These are phyloP conservation scores for Chaetothyriales sp. DNA, from an alignment of 2,329 filamentous ascomycete species.

Conservation along the genomic window DNA sequence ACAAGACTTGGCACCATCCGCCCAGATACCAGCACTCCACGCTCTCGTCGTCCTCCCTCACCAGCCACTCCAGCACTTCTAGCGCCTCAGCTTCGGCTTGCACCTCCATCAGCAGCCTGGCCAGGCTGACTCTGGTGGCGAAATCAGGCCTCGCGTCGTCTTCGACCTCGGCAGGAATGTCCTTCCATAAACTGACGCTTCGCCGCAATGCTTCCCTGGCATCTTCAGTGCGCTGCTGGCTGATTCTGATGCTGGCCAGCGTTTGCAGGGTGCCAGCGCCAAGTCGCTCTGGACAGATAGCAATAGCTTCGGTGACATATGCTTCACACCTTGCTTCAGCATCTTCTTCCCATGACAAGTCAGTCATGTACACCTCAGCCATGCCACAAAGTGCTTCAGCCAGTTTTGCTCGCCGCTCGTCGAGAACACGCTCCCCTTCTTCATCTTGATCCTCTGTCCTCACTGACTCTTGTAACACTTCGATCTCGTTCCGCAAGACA, in stretches of 20 bases:
- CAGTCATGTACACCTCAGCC: slow-evolving; percentile 97
- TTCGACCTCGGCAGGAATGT: slow-evolving; percentile 51
- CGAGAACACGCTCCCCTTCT: slow-evolving; percentile 4
- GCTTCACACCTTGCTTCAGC: slow-evolving; percentile 79
- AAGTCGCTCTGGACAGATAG: slow-evolving; percentile 55
- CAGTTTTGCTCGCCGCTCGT: slow-evolving; percentile 59
- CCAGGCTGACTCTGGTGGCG: slow-evolving; percentile 67
- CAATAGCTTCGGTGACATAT: slow-evolving; percentile 77
- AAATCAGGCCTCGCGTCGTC: slow-evolving; percentile 71
- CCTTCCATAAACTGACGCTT: slow-evolving; percentile 73
- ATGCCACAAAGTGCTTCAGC: slow-evolving; percentile 88
- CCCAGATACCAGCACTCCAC: slow-evolving; percentile 96
- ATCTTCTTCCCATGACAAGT: slow-evolving; percentile 78
- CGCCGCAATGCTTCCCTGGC: slow-evolving; percentile 63
- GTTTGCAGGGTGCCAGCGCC: slow-evolving; percentile 89
- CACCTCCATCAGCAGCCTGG: slow-evolving; percentile 78
- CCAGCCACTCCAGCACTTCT: slow-evolving; percentile 67
- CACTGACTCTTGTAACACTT: slow-evolving; percentile 14
- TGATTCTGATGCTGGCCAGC: slow-evolving; percentile 83
- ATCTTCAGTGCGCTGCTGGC: slow-evolving; percentile 65
- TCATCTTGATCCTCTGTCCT: slow-evolving; percentile 23
- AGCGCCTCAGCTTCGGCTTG: slow-evolving; percentile 74
- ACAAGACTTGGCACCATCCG: slow-evolving; percentile 78
- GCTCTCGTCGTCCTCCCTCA: slow-evolving; percentile 81
- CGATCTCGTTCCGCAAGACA: slow-evolving; percentile 47